phyloP scores from a whole-genome alignment of 345 rosid species.

The Pistacia vera region DNA sequence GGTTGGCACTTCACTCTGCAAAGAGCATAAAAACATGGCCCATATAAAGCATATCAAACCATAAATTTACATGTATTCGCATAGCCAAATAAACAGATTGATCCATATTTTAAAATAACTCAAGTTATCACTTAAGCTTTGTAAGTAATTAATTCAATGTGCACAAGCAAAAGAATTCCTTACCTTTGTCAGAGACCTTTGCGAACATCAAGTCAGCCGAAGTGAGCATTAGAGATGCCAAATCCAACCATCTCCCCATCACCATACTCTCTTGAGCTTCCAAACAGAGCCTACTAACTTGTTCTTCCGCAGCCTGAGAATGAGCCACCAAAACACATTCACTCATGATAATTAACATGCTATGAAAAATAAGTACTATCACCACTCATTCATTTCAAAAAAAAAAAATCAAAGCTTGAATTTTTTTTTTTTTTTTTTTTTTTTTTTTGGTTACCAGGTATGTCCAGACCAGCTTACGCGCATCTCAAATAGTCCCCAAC shows the following conservation, averaged over 20 bases:
- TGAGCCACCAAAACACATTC: background rate
- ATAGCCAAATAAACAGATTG: background rate
- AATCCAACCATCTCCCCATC: conserved; percentile 71
- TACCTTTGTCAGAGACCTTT: conserved; percentile 96
- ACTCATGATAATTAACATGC: background rate
- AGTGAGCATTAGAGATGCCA: conserved; percentile 81
- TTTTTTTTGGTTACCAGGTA: no score
- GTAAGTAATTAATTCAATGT: background rate
- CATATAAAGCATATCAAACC: background rate
- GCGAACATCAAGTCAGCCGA: conserved; percentile 86
- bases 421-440: background rate
- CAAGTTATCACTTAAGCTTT: background rate
- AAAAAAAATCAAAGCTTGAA: background rate
- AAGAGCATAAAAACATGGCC: background rate
- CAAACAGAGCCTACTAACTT: conserved; percentile 66
- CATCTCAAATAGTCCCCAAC: no score
- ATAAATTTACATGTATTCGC: background rate
- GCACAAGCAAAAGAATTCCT: background rate
- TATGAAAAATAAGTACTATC: background rate
- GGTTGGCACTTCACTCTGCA: background rate
- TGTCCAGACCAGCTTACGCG: no score
- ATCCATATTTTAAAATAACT: background rate
- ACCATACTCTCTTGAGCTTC: conserved; percentile 83
- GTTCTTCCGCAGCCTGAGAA: conserved; percentile 73
- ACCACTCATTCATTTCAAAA: background rate